Conservation (phyloP, 2,329 filamentous ascomycete species). For the Aureobasidium mangrovei region DNA sequence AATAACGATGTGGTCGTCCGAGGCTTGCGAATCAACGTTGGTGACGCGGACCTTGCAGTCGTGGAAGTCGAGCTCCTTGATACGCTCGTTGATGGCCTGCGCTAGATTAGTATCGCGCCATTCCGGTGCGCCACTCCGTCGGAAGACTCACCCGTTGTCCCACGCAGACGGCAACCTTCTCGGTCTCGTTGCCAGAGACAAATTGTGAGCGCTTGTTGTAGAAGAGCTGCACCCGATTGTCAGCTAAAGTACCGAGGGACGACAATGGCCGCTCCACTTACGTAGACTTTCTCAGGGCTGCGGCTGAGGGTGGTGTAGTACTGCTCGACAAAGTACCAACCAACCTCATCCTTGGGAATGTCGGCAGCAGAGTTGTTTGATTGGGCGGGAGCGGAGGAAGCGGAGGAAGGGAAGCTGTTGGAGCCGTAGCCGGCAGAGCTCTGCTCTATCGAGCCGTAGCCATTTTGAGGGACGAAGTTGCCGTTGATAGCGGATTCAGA, state of each 20-base stretch:
- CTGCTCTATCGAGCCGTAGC: slow-evolving; percentile 31
- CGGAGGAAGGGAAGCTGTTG: slow-evolving; percentile 14
- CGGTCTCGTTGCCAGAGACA: slow-evolving; percentile 83
- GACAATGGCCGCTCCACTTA: slow-evolving; percentile 22
- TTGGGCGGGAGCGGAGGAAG: slow-evolving; percentile 20
- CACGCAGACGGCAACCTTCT: slow-evolving; percentile 75
- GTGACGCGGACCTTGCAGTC: slow-evolving; percentile 97
- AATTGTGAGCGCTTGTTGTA: slow-evolving; percentile 95
- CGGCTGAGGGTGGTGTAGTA: slow-evolving; percentile 98
- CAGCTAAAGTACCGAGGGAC: neutral
- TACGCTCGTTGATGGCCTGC: slow-evolving; percentile 86
- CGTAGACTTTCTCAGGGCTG: slow-evolving; percentile 82
- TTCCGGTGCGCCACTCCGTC: neutral
- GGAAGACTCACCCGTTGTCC: slow-evolving; percentile 65
- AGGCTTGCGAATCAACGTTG: slow-evolving; percentile 94
- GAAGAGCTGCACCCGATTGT: slow-evolving; percentile 54
- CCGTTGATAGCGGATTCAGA: slow-evolving; percentile 38
- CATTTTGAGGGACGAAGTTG: slow-evolving; percentile 36
- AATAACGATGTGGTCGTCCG: slow-evolving; percentile 87
- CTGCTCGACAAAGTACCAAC: slow-evolving; percentile 99
- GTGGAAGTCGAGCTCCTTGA: slow-evolving; percentile 86
- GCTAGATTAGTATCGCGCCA: slow-evolving; percentile 15
- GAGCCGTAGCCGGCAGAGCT: slow-evolving; percentile 26
- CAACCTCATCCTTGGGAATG: slow-evolving; percentile 81
- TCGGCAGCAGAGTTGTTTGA: slow-evolving; percentile 24